Evolutionary conservation across 2,329 filamentous ascomycete genomes (phyloP), one percentile per base, ranked within the genome.

Genomic region (Juglanconis sp.): DNA sequence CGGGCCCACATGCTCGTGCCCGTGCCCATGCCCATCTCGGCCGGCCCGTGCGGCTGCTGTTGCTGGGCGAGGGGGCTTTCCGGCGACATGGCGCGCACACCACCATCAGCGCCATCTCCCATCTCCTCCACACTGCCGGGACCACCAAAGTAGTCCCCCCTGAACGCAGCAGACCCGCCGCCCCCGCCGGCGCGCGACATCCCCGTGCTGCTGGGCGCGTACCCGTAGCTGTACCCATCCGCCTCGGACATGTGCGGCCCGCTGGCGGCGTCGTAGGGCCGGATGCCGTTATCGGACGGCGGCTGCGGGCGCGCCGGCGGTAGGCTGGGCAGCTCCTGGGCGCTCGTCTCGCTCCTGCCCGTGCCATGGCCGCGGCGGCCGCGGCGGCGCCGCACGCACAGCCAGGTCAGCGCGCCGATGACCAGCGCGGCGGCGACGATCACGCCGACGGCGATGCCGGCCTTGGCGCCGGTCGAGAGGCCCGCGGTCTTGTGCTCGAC

Each of bases 371-470:
- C 24, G 66, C 60, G 38, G 57, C 62, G 32, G 67, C 68, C 32
- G n/a, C 77, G 73, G 7, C 74, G 68, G 31, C 73, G 75, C 35
- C 73, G 69, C 34, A 83, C 58, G 60, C 77, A 83, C 60, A 81
- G 73, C 78, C 79, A 86, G 0, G 76, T 73, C 15, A 77, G 62
- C 3, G 67, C 67, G 3, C 75, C 80, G 42, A 82, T 71, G 13
- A 82, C 46, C 5, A 77, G 49, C 3, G 75, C 72, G 1, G 72
- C 75, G 34, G 73, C 79, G 0, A 81, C 68, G 1, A 80, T 76
- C 3, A 81, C 77, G 17, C 82, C 84, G 0, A 81, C 74, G 5
- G 79, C 83, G n/a, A 87, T 80, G 2, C 84, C 84, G 0, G 80
- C 82, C 66, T 81, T 84, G 2, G 81, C 83, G 1, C 79, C 82